A percentile compares a stretch with the other conserved stretches of the same genome.
phyloP scores from a whole-genome alignment of 257 asterid genomes.

The Primulina tabacum region DNA sequence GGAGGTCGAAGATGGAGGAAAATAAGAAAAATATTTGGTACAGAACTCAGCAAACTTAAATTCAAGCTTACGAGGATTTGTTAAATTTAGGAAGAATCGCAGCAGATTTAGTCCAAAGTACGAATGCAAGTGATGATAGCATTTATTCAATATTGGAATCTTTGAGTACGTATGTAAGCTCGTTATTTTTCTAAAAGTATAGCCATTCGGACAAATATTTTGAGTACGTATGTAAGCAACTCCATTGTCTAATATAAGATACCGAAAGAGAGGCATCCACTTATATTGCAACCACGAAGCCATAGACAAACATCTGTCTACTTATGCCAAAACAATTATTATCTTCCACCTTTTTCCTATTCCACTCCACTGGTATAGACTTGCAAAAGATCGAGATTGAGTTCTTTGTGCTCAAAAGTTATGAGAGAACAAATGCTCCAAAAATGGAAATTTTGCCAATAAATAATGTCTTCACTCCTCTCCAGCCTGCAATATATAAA shows the following conservation, averaged over 20 bases:
- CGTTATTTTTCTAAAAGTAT: no score
- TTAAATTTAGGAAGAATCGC: background rate
- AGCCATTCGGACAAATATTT: no score
- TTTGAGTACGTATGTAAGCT: no score
- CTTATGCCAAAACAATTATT: background rate
- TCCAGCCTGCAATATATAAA: constrained; percentile 24
- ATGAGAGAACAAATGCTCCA: constrained; percentile 10
- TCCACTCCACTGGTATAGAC: constrained; percentile 9
- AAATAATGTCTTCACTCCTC: constrained; percentile 27
- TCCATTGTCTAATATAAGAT: no score
- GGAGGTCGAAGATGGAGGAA: constrained; percentile 28
- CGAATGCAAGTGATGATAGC: background rate
- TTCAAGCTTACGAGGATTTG: background rate
- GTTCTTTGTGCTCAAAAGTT: constrained; percentile 14
- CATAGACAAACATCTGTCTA: background rate
- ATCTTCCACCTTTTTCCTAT: background rate
- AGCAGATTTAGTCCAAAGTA: background rate
- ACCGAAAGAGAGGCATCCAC: no score
- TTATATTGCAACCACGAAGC: background rate
- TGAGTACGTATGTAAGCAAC: no score
- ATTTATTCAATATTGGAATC: no score
- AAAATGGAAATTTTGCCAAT: constrained; percentile 3
- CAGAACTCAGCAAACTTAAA: background rate
- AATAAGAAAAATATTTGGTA: constrained; percentile 22
- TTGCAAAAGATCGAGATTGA: constrained; percentile 4